Percentiles rank a stretch among this genome's conserved stretches.
Evolutionary conservation across 768 basidiomycete genomes (phyloP).

Genomic region (Termitomyces sp.): DNA sequence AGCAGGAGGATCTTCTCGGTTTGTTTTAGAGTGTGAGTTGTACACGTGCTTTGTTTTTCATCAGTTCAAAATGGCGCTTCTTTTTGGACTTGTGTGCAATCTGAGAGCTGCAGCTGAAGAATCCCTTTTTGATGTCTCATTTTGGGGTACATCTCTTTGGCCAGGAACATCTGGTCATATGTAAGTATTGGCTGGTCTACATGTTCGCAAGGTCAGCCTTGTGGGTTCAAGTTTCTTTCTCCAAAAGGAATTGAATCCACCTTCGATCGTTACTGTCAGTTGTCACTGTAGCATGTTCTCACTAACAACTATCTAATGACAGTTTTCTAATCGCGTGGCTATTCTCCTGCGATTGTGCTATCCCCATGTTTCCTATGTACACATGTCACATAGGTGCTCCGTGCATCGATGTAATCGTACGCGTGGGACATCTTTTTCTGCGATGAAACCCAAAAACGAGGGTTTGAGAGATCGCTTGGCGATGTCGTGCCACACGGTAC

Average conservation of each 20-base stretch:
- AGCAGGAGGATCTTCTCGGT: constrained; percentile 48
- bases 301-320: no score
- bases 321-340: not conserved
- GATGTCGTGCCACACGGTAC: no score
- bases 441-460: no score
- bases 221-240: not conserved
- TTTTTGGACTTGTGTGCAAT: not conserved
- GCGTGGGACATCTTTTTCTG: not conserved
- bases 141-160: no score
- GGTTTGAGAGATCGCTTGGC: no score
- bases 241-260: not conserved
- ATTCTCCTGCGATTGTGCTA: not conserved
- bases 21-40: constrained; percentile 35
- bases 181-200: no score
- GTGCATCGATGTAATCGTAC: not conserved
- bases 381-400: not conserved
- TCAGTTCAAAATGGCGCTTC: not conserved
- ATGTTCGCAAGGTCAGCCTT: no score
- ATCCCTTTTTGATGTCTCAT: no score
- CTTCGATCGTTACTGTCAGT: not conserved
- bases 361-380: not conserved
- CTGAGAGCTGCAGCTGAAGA: not conserved
- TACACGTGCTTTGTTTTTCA: not conserved
- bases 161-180: no score
- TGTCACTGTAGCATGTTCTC: no score